A percentile compares a stretch with the other conserved stretches of the same genome.
Conservation (phyloP, 768 basidiomycete species). For the Leccinum olivaceopallidum region DNA sequence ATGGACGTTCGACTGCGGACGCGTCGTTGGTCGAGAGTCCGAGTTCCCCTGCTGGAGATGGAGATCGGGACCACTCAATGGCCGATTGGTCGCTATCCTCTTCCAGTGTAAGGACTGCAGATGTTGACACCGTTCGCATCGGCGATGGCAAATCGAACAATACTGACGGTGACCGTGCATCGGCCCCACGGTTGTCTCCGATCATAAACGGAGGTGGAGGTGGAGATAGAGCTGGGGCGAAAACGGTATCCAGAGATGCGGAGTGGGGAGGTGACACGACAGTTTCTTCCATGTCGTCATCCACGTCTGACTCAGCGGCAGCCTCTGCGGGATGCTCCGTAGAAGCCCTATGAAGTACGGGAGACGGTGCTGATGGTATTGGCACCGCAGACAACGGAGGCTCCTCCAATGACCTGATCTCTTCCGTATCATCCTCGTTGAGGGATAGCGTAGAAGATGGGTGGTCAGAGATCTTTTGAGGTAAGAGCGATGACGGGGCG, state of each 20-base stretch:
- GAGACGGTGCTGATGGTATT: not conserved
- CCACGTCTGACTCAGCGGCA: constrained; percentile 22
- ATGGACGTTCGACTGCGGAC: constrained; percentile 23
- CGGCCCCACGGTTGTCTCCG: constrained; percentile 16
- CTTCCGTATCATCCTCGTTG: constrained; percentile 1
- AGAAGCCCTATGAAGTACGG: constrained; percentile 3
- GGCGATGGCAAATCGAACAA: constrained; percentile 15
- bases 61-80: constrained; percentile 41
- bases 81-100: constrained; percentile 27
- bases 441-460: not conserved
- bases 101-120: constrained; percentile 6
- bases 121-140: constrained; percentile 5
- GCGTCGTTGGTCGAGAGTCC: constrained; percentile 5
- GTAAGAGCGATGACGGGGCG: constrained; percentile 34
- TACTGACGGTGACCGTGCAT: not conserved
- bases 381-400: constrained; percentile 7
- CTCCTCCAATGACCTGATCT: constrained; percentile 3
- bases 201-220: constrained; percentile 12
- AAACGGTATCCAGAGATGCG: not conserved
- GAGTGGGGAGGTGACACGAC: not conserved
- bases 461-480: constrained; percentile 8
- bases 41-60: constrained; percentile 31
- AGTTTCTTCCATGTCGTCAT: constrained; percentile 44
- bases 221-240: constrained; percentile 14
- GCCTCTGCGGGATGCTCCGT: not conserved